A percentile compares a stretch with the other conserved stretches of the same genome.
Evolutionary conservation across 352 stramenopile genomes (phyloP).

Genomic region (Thalassiosira gravida): DNA sequence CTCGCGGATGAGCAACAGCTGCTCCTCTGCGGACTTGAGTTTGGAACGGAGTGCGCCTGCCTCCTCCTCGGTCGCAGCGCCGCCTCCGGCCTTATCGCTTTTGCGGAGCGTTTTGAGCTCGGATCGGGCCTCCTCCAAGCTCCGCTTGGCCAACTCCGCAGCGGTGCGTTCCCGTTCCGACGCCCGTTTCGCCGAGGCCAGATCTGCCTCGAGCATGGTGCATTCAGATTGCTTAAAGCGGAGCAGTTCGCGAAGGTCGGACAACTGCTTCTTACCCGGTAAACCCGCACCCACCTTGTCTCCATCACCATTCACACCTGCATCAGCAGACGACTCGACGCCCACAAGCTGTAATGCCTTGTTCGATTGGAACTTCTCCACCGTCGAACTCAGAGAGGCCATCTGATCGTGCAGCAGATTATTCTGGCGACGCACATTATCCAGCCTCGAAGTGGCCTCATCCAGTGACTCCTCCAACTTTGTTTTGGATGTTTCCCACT

Average conservation of each 20-base stretch:
- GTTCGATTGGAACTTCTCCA: conserved; percentile 69
- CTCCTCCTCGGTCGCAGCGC: conserved; percentile 24
- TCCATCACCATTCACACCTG: conserved; percentile 1
- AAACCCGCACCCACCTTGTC: conserved; percentile 17
- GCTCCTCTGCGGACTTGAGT: conserved; percentile 68
- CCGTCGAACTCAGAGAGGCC: conserved; percentile 59
- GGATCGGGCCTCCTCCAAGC: conserved; percentile 73
- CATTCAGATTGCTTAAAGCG: conserved; percentile 82
- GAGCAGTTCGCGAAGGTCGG: conserved; percentile 80
- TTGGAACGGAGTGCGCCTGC: conserved; percentile 40
- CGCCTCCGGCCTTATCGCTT: conserved; percentile 14
- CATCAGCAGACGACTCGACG: conserved; percentile 8
- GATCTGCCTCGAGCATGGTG: conserved; percentile 77
- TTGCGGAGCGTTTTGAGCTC: conserved; percentile 69
- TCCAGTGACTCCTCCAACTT: conserved; percentile 56
- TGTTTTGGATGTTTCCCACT: conserved; percentile 64
- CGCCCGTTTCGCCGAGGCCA: conserved; percentile 70
- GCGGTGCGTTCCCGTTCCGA: conserved; percentile 77
- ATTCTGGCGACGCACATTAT: conserved; percentile 74
- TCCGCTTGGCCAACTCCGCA: conserved; percentile 65
- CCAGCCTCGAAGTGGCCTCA: conserved; percentile 66
- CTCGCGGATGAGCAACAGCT: conserved; percentile 75
- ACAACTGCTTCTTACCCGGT: conserved; percentile 58
- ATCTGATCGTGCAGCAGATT: conserved; percentile 80
- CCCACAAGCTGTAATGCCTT: conserved; percentile 33